A percentile compares a stretch with the other conserved stretches of the same genome.
phyloP scores from a whole-genome alignment of 129 eudicot genomes.

The Dittrichia graveolens region DNA sequence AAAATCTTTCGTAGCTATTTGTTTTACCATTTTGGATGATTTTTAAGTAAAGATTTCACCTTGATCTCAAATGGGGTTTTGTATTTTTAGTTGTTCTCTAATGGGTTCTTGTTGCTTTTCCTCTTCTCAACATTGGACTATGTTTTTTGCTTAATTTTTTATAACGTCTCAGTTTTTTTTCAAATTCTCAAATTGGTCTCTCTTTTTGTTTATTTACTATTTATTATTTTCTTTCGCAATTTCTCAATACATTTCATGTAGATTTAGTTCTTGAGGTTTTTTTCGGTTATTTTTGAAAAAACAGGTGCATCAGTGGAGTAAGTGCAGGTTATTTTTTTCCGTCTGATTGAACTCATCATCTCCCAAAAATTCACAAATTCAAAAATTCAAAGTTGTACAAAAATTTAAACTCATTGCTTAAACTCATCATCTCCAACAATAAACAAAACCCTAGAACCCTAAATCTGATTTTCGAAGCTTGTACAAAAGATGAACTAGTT shows the following conservation, averaged over 20 bases:
- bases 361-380: no score
- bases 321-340: no score
- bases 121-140: background rate
- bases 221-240: background rate
- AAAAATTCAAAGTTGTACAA: no score
- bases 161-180: background rate
- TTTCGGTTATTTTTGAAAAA: background rate
- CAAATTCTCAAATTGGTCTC: background rate
- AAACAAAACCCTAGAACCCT: no score
- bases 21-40: background rate
- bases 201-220: background rate
- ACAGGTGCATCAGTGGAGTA: conserved; percentile 64
- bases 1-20: background rate
- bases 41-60: background rate
- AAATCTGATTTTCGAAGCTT: no score
- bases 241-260: background rate
- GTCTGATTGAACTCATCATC: no score
- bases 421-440: no score
- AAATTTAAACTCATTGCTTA: no score
- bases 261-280: background rate
- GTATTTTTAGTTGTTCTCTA: background rate
- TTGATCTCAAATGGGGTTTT: background rate
- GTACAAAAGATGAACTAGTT: no score
- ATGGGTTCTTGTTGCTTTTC: background rate
- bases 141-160: background rate